phyloP scores from a whole-genome alignment of 75 land plant genomes.

The Pinus taeda region DNA sequence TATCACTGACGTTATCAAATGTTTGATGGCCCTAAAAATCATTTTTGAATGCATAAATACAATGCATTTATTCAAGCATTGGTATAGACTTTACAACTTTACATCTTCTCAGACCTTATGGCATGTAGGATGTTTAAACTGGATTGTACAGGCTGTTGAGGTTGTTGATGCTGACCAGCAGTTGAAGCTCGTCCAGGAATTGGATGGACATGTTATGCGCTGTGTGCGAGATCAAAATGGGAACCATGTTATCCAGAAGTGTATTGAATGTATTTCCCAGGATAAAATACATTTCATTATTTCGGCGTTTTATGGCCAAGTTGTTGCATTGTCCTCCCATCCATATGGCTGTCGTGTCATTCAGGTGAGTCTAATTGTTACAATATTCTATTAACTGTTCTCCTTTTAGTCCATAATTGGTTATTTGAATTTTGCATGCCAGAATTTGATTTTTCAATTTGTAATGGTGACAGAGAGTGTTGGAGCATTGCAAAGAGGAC shows the following conservation, averaged over 20 bases:
- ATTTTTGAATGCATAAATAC: background rate
- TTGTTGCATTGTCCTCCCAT: constrained; percentile 62
- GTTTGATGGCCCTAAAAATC: background rate
- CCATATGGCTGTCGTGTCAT: constrained; percentile 83
- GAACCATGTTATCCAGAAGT: constrained; percentile 94
- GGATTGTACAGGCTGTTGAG: constrained; percentile 34
- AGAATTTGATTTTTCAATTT: background rate
- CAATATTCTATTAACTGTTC: no score
- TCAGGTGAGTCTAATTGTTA: constrained; percentile 34
- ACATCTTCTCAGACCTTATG: background rate
- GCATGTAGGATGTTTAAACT: background rate
- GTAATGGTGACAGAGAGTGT: constrained; percentile 46
- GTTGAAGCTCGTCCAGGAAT: constrained; percentile 56
- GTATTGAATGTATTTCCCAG: constrained; percentile 76
- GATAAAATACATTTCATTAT: constrained; percentile 67
- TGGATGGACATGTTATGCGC: constrained; percentile 72
- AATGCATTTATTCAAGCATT: background rate
- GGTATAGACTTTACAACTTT: background rate
- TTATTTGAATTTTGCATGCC: no score
- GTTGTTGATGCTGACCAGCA: constrained; percentile 78
- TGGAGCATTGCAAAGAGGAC: constrained; percentile 65
- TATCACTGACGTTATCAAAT: background rate
- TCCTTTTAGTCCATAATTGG: no score
- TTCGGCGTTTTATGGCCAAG: constrained; percentile 63
- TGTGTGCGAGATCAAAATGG: constrained; percentile 94